Base-by-base conservation (phyloP, 2,329 filamentous ascomycete species). In the Lachnellula hyalina region DNA sequence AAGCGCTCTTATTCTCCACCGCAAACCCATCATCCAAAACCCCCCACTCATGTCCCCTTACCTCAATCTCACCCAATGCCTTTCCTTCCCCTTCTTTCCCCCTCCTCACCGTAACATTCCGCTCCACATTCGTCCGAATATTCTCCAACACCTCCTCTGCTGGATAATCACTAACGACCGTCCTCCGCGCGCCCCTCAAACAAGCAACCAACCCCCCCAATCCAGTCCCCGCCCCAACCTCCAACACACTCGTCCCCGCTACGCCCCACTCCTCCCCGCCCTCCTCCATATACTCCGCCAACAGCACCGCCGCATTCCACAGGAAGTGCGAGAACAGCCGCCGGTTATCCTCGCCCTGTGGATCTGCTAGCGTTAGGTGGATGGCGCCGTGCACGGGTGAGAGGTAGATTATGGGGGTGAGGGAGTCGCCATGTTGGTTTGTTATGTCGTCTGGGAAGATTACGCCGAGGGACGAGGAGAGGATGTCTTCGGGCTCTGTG, bases 311-410 rank as follows among this genome's bases (percentile, higher is more conserved):
- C 6, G 85, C 77, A 70, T 90, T 90, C 86, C 86, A 90, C 25
- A 90, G 71, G 68, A 85, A 89, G 67, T 90, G 86, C 58, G 83
- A 83, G 67, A 89, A 90, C 45, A 89, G 76, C 19, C 71, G 69
- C 49, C 84, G 72, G 62, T 83, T 79, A 32, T 76, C 71, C 52
- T 84, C 81, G 34, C 69, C 73, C 34, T 72, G 67, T 1, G 72
- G 83, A 62, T 81, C 74, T 4, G 65, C 63, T 7, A 68, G 60
- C 5, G 61, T 51, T 34, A 68, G 60, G 1, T 55, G 48, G 6
- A 68, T 41, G 2, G 60, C 48, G 1, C 68, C 67, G 25, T 61
- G 56, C 5, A 73, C 55, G 74, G 73, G 38, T 74, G 79, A 55
- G 77, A 83, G 19, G 71, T 89, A 89, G 32, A 83, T 63, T 35